These are phyloP conservation scores for Eimeria maxima DNA, from an alignment of 169 alveolate species.

Conservation along the genomic window DNA sequence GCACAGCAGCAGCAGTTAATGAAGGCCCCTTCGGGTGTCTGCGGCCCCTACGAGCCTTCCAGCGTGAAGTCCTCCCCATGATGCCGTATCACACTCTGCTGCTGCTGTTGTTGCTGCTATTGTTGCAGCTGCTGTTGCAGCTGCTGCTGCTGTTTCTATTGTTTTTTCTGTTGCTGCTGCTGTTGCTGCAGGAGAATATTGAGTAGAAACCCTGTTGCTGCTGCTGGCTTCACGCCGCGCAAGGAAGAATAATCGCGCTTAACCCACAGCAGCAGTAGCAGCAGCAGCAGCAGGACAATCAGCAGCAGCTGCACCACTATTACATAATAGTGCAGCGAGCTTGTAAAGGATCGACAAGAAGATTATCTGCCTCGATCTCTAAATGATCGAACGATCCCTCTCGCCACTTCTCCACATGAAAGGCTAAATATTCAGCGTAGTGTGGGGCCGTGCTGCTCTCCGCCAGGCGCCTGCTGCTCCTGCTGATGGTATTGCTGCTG, in stretches of 20 bases:
- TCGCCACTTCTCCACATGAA: slow-evolving; percentile 37
- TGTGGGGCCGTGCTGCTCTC: slow-evolving; percentile 30
- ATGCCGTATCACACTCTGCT: neutral
- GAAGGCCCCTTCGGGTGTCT: neutral
- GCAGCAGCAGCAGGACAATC: neutral
- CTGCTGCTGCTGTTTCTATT: neutral
- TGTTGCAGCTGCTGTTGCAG: slow-evolving; percentile 7
- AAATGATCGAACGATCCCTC: slow-evolving; percentile 22
- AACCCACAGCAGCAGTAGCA: neutral
- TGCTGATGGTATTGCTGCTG: neutral
- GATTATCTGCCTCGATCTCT: neutral
- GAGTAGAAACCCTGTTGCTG: neutral
- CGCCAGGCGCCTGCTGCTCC: slow-evolving; percentile 9
- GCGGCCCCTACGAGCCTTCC: slow-evolving; percentile 47
- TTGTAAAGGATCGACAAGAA: slow-evolving; percentile 18
- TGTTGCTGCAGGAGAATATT: slow-evolving; percentile 2
- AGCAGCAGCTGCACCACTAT: neutral
- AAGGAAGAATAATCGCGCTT: neutral
- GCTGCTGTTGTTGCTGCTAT: neutral
- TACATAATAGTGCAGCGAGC: slow-evolving; percentile 56
- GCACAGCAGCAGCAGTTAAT: slow-evolving; percentile 30
- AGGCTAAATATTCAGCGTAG: slow-evolving; percentile 40
- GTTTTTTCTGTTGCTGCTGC: neutral
- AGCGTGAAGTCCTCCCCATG: slow-evolving; percentile 42
- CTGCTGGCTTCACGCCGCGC: neutral